Evolutionary conservation across 306 rosid genomes (phyloP).

Genomic region (Cucumis melo): DNA sequence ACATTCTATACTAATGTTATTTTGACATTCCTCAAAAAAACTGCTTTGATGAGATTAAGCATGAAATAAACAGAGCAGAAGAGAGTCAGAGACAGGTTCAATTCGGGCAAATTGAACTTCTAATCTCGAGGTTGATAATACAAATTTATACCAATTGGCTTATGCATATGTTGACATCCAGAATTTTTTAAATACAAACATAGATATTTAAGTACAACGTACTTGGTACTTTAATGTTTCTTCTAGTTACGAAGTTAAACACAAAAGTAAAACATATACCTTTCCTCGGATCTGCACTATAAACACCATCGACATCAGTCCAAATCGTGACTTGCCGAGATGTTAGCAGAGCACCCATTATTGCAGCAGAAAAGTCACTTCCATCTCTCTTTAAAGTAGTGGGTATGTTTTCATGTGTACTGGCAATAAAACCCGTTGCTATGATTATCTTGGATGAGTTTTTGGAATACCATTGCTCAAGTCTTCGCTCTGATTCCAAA

Average conservation of each 20-base stretch:
- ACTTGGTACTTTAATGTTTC: background rate
- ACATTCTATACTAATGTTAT: constrained; percentile 1
- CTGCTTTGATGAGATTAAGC: background rate
- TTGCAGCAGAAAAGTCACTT: constrained; percentile 97
- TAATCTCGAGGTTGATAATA: too few species aligned
- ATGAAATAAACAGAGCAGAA: background rate
- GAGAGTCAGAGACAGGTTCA: too few species aligned
- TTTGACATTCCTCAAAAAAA: background rate
- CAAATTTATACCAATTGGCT: too few species aligned
- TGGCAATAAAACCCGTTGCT: constrained; percentile 98
- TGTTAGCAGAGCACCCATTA: constrained; percentile 73
- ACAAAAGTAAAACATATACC: constrained; percentile 32
- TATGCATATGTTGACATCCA: background rate
- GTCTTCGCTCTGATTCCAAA: constrained; percentile 51
- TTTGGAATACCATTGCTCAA: constrained; percentile 60
- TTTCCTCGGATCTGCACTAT: constrained; percentile 97
- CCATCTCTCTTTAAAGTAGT: constrained; percentile 99
- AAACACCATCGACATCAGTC: constrained; percentile 98
- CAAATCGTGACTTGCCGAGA: constrained; percentile 88
- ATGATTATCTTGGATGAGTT: constrained; percentile 57
- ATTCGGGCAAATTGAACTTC: too few species aligned
- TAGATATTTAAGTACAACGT: background rate
- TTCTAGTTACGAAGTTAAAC: background rate
- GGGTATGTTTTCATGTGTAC: constrained; percentile 78
- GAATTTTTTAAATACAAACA: background rate